phyloP scores from a whole-genome alignment of 805 yeast genomes.

The Suhomyces vadensis region DNA sequence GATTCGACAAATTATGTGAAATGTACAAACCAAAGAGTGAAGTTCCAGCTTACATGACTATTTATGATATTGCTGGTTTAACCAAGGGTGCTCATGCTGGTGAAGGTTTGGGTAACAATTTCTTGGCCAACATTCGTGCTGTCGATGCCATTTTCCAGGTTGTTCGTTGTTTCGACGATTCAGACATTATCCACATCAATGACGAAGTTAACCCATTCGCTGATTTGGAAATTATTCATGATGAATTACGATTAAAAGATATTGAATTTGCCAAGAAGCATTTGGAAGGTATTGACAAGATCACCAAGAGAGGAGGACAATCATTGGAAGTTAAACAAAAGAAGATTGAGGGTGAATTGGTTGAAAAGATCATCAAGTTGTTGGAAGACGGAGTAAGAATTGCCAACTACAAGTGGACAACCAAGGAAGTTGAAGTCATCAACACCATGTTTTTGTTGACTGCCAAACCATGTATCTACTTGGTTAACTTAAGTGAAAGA shows the following conservation, averaged over 20 bases:
- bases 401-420: conserved; percentile 83
- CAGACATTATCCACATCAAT: conserved; percentile 95
- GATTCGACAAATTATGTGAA: conserved; percentile 74
- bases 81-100: conserved; percentile 96
- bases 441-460: conserved; percentile 85
- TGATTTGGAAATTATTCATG: conserved; percentile 87
- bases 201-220: conserved; percentile 90
- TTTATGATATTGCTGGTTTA: conserved; percentile 96
- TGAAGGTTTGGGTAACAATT: conserved; percentile 97
- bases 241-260: conserved; percentile 93
- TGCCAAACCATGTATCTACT: conserved; percentile 92
- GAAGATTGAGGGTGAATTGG: conserved; percentile 80
- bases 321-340: conserved; percentile 84
- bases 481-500: conserved; percentile 84
- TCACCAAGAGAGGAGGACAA: conserved; percentile 86
- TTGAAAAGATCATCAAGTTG: conserved; percentile 68
- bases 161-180: conserved; percentile 96
- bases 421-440: conserved; percentile 88
- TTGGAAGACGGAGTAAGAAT: conserved; percentile 86
- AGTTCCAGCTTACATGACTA: conserved; percentile 90
- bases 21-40: conserved; percentile 80
- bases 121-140: conserved; percentile 93
- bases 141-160: conserved; percentile 98
- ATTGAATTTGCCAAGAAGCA: conserved; percentile 89
- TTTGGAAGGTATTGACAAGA: conserved; percentile 73